Evolutionary conservation across 2,329 filamentous ascomycete species (phyloP), one percentile per base, ranked within the genome.

Genomic region (Madurella mycetomatis): DNA sequence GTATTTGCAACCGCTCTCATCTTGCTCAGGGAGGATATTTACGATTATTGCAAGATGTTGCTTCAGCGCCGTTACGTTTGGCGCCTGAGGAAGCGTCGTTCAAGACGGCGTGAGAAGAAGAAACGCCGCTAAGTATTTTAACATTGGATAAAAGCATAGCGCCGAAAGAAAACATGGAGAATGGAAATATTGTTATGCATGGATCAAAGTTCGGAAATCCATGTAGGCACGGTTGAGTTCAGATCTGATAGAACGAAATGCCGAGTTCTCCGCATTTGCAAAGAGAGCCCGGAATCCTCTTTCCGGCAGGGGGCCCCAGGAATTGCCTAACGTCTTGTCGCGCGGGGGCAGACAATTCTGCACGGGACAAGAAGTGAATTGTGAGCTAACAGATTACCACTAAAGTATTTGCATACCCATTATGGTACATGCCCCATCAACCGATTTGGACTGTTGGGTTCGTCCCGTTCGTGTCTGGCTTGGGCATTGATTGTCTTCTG

Each of bases 1-100:
- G 74, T 74, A 0, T 61, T 76, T 16, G 72, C 70, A 1, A 83
- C 79, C 0, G 70, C 79, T 8, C 17, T 81, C 3, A 67, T 82
- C 32, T 65, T 84, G 49, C 77, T 83, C 74, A 70, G 75, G 45
- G 76, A 78, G 9, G 73, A 72, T 61, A 76, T 83, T 16, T 69
- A 71, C 30, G 70, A 72, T 5, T 79, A 73, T 65, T 43, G 73
- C 41, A 68, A 70, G 18, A 67, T 70, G 2, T 53, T 77, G 34
- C 63, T 73, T 4, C 76, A 79, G 60, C 70, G 77, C 39, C 71
- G 73, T 41, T 70, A 75, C 31, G 76, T 82, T 39, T 51, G 43
- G 25, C 48, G 46, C 2, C 31, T 62, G 31, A 58, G 47, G 37
- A 54, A 45, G 17, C 49, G 18, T 18, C 60, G 57, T 4, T 43